Evolutionary conservation across 2,329 filamentous ascomycete species (phyloP).

Genomic region (Sporothrix humicola): DNA sequence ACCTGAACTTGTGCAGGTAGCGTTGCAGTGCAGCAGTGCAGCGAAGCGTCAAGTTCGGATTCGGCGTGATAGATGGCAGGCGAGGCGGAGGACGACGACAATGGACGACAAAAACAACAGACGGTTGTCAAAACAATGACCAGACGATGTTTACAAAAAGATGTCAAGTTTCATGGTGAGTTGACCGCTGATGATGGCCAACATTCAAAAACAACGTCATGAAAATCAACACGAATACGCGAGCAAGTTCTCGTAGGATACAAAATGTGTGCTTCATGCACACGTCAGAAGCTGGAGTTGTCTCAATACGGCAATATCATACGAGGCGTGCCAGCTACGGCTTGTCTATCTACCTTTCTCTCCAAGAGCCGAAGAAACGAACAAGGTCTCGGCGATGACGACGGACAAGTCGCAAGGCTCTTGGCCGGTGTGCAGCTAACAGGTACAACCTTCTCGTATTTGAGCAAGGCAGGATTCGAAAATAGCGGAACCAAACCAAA

Average conservation of each 20-base stretch:
- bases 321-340: background rate
- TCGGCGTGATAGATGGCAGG: background rate
- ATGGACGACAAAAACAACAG: background rate
- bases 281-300: background rate
- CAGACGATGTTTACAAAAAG: background rate
- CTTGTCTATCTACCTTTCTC: background rate
- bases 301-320: background rate
- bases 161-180: background rate
- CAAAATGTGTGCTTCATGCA: background rate
- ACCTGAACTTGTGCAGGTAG: too few species aligned
- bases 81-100: background rate
- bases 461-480: background rate
- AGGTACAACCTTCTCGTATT: conserved; percentile 13
- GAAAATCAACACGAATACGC: background rate
- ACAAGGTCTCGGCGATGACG: conserved; percentile 1
- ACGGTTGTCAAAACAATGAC: conserved; percentile 9
- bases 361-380: background rate
- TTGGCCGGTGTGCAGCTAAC: conserved; percentile 5
- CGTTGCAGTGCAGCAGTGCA: conserved; percentile 8
- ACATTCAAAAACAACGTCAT: background rate
- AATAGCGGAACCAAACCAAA: background rate
- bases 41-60: background rate
- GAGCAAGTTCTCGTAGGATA: background rate
- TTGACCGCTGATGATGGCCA: background rate
- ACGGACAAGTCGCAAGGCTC: conserved; percentile 10